These are phyloP conservation scores for Diaporthe longicolla DNA, from an alignment of 2,329 filamentous ascomycete species.

Conservation along the genomic window DNA sequence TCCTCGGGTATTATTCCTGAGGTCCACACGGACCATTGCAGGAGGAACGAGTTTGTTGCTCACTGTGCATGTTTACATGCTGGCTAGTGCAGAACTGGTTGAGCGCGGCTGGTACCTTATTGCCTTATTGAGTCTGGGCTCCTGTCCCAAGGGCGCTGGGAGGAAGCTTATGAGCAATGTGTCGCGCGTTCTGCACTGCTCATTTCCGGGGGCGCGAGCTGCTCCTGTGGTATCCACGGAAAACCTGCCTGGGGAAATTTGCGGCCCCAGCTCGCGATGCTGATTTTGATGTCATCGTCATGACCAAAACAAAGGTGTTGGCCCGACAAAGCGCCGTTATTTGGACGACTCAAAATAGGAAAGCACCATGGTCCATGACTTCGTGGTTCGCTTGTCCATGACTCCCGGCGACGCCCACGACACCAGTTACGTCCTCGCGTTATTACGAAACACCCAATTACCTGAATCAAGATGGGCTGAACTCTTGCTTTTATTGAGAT, in stretches of 20 bases:
- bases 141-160: not conserved
- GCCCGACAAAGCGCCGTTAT: slow-evolving; percentile 28
- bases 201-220: slow-evolving; percentile 38
- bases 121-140: slow-evolving; percentile 30
- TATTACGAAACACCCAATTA: slow-evolving; percentile 25
- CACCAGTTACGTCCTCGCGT: slow-evolving; percentile 15
- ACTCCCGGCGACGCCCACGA: slow-evolving; percentile 5
- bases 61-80: slow-evolving; percentile 28
- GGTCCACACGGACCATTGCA: slow-evolving; percentile 32
- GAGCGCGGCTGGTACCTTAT: slow-evolving; percentile 26
- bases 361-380: slow-evolving; percentile 31
- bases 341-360: slow-evolving; percentile 10
- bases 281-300: slow-evolving; percentile 39
- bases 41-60: not conserved
- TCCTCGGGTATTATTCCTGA: slow-evolving; percentile 37
- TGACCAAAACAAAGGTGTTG: slow-evolving; percentile 34
- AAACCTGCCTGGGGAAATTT: slow-evolving; percentile 40
- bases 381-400: slow-evolving; percentile 20
- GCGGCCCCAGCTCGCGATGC: slow-evolving; percentile 30
- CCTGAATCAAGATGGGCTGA: slow-evolving; percentile 21
- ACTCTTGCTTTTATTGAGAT: slow-evolving; percentile 7
- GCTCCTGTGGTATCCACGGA: slow-evolving; percentile 25
- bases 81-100: slow-evolving; percentile 20
- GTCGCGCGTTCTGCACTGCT: slow-evolving; percentile 34
- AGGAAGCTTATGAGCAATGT: slow-evolving; percentile 19